Base-by-base conservation (phyloP, 495 filamentous ascomycete species). In the Elasticomyces elasticus region DNA sequence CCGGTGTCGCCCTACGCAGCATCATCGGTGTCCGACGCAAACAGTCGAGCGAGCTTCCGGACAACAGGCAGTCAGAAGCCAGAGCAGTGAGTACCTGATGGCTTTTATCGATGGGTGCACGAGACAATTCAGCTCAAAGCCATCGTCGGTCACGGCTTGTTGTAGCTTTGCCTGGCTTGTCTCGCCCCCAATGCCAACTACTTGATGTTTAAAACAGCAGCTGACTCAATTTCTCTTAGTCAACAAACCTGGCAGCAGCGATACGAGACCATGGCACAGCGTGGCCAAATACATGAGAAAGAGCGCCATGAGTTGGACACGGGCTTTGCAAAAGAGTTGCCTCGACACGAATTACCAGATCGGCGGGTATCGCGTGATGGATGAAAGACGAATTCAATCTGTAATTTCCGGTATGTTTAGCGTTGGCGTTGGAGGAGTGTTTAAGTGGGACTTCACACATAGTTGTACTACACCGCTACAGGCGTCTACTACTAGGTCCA, bases 261-360 rank as follows among this genome's bases (percentile, higher is more conserved):
- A 24, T 55, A 55, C 44, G 46, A 43, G 38, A 38, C 13, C 7
- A 56, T 56, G 54, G 51, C 31, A 23, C n/a, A 27, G 19, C 50
- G 31, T 3, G 17, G 15, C 11, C 25, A 56, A 23, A 31, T 55
- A 20, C 42, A 41, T 22, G 43, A 31, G 2, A 20, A 43, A 24
- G 30, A 43, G 23, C 3, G 31, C 25, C 54, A 56, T 41, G 54
- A 56, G 54, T 35, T 56, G 28, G 45, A 50, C 15, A 50, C 54
- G 6, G 30, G 15, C n/a, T 10, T n/a, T 33, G 46, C 27, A 1
- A 33, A 49, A 20, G 46, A 49, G 23, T 13, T 33, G 11, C 15
- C 27, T 7, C 13, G 42, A 27, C 42, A 45, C 20, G 42, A 45
- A 22, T 49, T 49, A 19, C 23, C 24, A 10, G 46, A 28, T 4